These are phyloP conservation scores for Keithomyces neogunnii DNA, from an alignment of 2,329 filamentous ascomycete species.

Conservation along the genomic window DNA sequence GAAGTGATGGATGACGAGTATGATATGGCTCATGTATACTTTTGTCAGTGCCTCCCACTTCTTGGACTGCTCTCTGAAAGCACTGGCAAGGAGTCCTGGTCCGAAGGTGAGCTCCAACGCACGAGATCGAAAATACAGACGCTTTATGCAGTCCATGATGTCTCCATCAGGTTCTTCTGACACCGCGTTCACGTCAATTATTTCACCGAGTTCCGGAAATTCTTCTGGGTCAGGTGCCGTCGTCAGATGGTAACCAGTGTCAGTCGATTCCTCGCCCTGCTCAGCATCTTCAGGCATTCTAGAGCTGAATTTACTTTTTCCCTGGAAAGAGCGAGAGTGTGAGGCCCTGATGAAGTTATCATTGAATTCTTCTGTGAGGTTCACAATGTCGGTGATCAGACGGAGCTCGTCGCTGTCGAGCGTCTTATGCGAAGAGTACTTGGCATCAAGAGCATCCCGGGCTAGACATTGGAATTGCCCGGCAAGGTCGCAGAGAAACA, in stretches of 20 bases:
- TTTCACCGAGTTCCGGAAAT: constrained; percentile 5
- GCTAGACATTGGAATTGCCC: neutral
- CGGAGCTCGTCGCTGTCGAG: neutral
- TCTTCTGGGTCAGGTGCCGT: neutral
- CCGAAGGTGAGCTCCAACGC: constrained; percentile 19
- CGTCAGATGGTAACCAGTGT: neutral
- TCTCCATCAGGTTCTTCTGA: neutral
- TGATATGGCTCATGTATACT: constrained; percentile 41
- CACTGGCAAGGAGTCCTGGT: constrained; percentile 29
- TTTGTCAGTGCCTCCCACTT: constrained; percentile 43
- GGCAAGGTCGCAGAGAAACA: constrained; percentile 1
- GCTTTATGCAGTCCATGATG: constrained; percentile 16
- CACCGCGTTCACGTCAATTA: neutral
- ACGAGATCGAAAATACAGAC: constrained; percentile 3
- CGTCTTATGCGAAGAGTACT: neutral
- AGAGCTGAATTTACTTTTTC: too few species aligned
- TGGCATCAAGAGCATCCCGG: neutral
- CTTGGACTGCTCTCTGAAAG: constrained; percentile 44
- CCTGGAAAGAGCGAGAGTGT: neutral
- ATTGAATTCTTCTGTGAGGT: constrained; percentile 1
- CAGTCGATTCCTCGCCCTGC: neutral
- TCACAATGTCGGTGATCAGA: constrained; percentile 1
- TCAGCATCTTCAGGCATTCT: too few species aligned
- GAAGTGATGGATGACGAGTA: constrained; percentile 44
- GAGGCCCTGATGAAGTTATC: neutral